These are phyloP conservation scores for Dionaea muscipula DNA, from an alignment of 179 eudicot genomes.

Conservation along the genomic window DNA sequence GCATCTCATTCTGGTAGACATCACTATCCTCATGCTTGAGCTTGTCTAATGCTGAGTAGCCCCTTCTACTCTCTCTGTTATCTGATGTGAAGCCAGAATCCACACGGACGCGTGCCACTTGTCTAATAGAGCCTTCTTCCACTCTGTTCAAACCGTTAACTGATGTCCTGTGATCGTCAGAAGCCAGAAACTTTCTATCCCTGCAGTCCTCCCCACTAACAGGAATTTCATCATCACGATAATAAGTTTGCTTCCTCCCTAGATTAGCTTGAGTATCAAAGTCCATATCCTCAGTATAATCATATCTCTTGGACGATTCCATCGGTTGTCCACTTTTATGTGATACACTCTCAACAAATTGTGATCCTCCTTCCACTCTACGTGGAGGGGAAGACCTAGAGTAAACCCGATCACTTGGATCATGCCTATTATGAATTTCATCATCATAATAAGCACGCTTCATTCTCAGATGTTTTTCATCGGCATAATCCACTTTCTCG, in stretches of 20 bases:
- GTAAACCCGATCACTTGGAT: slow-evolving; percentile 14
- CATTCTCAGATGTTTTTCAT: too few species aligned
- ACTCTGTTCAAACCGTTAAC: slow-evolving; percentile 12
- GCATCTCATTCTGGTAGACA: slow-evolving; percentile 11
- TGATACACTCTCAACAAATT: slow-evolving; percentile 14
- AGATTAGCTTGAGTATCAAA: slow-evolving; percentile 11
- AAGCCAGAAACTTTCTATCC: slow-evolving; percentile 13
- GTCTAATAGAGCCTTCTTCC: slow-evolving; percentile 15
- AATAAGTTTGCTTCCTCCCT: slow-evolving; percentile 12
- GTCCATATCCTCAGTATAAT: slow-evolving; percentile 17
- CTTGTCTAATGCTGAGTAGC: slow-evolving; percentile 16
- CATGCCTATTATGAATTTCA: not conserved
- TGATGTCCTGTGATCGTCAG: slow-evolving; percentile 8
- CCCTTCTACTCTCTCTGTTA: slow-evolving; percentile 15
- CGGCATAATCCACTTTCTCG: too few species aligned
- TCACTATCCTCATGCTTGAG: slow-evolving; percentile 17
- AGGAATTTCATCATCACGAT: slow-evolving; percentile 7
- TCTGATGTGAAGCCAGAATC: slow-evolving; percentile 16
- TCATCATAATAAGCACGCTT: too few species aligned
- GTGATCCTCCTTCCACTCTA: slow-evolving; percentile 12
- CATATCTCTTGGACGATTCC: slow-evolving; percentile 12
- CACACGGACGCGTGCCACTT: slow-evolving; percentile 9
- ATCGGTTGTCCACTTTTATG: slow-evolving; percentile 9
- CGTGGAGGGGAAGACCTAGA: slow-evolving; percentile 24
- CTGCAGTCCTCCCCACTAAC: slow-evolving; percentile 13